Conservation (phyloP, 345 rosid genomes). For the Sonneratia alba region DNA sequence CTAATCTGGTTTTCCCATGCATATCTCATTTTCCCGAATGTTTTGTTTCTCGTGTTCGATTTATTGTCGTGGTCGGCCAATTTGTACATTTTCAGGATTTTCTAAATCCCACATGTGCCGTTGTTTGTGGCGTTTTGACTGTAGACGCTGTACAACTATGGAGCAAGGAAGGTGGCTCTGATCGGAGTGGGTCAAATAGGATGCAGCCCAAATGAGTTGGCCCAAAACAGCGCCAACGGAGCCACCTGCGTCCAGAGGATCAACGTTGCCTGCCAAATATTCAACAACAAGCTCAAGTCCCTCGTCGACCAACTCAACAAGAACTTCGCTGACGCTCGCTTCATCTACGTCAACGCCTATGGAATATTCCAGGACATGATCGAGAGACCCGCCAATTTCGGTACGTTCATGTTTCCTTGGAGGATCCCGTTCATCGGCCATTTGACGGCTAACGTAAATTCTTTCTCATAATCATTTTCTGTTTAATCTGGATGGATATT, state of each 20-base stretch:
- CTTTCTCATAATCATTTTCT: neutral
- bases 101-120: no score
- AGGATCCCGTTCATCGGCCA: neutral
- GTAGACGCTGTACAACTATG: conserved; percentile 32
- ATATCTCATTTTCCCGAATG: no score
- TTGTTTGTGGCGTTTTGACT: neutral
- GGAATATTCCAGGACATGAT: conserved; percentile 27
- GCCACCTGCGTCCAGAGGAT: conserved; percentile 22
- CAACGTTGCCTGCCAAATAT: conserved; percentile 32
- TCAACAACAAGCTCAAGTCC: conserved; percentile 28
- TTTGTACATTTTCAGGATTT: no score
- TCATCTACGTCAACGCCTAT: conserved; percentile 25
- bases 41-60: no score
- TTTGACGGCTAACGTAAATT: neutral
- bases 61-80: no score
- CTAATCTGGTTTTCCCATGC: neutral
- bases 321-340: conserved; percentile 27
- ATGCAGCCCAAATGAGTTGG: conserved; percentile 34
- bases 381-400: conserved; percentile 6
- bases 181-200: conserved; percentile 37
- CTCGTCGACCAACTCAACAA: conserved; percentile 29
- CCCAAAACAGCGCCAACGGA: conserved; percentile 25
- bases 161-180: conserved; percentile 39
- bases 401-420: neutral
- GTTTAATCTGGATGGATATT: neutral